Base-by-base conservation (phyloP, 2,329 filamentous ascomycete genomes). In the Colletotrichum godetiae region DNA sequence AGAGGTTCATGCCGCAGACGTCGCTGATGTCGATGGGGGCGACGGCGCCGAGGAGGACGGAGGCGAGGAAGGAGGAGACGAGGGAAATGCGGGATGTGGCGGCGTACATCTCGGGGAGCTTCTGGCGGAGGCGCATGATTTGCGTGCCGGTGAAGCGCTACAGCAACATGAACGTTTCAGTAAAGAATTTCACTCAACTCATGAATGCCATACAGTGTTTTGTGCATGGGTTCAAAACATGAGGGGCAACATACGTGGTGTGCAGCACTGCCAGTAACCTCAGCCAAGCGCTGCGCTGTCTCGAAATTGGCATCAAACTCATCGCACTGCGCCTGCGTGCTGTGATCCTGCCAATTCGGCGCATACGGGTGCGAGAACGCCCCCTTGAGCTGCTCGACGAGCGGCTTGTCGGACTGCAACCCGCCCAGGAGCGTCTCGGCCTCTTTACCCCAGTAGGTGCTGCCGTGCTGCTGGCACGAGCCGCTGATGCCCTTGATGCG, bases 61-160 rank as follows among this genome's bases (percentile, higher is more conserved):
- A 98, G 2, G 96, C 95, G 64, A 98, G 88, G 87, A 98, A 99
- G 0, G 96, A 98, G 0, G 96, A 98, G 15, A 98, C 95, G 58
- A 98, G 92, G 2, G 95, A 97, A 80, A 99, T 98, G 69, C 95
- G 92, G 12, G 91, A 88, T 0, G 97, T 98, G 35, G 91, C 89
- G 74, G 89, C 88, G 83, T 98, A 98, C 76, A 95, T 92, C 5
- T 93, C 89, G 1, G 96, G 94, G 76, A 95, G 90, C 76, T 94
- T 94, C 69, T 91, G 89, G 76, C 93, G 92, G 81, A 98, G 95
- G 13, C 95, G 91, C 83, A 98, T 90, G 78, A 99, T 98, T 83
- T 99, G 97, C 3, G 95, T 94, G n/a, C 97, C 97, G 31, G 96
- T 98, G 86, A 99, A 99, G 75, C 97, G 93, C 93, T 95, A n/a